Conservation (phyloP, 2,329 filamentous ascomycete species). For the Sclerotinia minor region DNA sequence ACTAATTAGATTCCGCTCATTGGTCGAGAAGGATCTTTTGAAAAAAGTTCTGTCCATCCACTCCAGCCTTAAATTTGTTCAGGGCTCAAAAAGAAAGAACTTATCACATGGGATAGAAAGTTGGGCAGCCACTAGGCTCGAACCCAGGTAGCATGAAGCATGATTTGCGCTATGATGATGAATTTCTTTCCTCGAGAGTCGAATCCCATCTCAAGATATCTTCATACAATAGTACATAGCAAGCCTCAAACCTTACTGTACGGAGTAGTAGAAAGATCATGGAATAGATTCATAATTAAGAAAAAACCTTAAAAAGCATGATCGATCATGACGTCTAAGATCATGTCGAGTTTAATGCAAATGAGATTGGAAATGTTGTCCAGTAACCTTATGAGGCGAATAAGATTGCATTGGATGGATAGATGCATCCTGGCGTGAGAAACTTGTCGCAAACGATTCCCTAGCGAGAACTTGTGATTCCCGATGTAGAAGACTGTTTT, state of each 20-base stretch:
- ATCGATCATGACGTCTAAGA: constrained; percentile 4
- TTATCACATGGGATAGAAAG: not conserved
- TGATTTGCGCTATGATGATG: not conserved
- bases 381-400: constrained; percentile 5
- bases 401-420: constrained; percentile 12
- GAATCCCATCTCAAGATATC: not conserved
- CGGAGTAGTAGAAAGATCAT: not conserved
- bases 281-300: not conserved
- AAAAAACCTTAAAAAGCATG: not conserved
- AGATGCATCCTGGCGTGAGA: constrained; percentile 8
- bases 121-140: not conserved
- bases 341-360: constrained; percentile 2
- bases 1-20: not conserved
- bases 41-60: constrained; percentile 5
- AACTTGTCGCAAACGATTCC: constrained; percentile 8
- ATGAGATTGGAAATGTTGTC: not conserved
- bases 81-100: not conserved
- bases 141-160: not conserved
- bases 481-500: not conserved
- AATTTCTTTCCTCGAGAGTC: not conserved
- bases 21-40: not conserved
- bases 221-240: constrained; percentile 7
- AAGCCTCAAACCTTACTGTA: constrained; percentile 7
- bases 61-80: constrained; percentile 3
- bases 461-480: not conserved